Percentiles rank a stretch among this genome's conserved stretches.
Evolutionary conservation across 257 asterid genomes (phyloP).

Genomic region (Ligustrum vulgare): DNA sequence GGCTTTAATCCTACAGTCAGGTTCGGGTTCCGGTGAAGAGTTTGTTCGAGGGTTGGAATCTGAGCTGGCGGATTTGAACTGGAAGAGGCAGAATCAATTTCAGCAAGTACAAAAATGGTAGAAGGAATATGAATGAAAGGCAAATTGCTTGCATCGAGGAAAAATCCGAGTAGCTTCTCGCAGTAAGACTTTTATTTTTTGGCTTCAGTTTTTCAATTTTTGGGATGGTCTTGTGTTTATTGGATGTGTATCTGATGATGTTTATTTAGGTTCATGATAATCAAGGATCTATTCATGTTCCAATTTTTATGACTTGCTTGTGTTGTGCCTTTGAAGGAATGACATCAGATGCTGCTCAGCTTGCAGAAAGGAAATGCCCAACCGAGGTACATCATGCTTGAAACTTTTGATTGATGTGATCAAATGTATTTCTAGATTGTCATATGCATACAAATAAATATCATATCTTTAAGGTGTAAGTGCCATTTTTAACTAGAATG

Average conservation of each 20-base stretch:
- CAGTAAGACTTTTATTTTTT: too few species aligned
- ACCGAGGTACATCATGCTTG: slow-evolving; percentile 59
- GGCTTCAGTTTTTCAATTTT: too few species aligned
- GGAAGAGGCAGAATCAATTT: slow-evolving; percentile 42
- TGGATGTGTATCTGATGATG: slow-evolving; percentile 62
- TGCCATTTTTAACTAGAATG: slow-evolving; percentile 3
- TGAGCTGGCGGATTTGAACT: slow-evolving; percentile 60
- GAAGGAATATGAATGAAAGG: slow-evolving; percentile 32
- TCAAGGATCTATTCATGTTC: slow-evolving; percentile 10
- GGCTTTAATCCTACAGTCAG: slow-evolving; percentile 63
- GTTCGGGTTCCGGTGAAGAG: slow-evolving; percentile 63
- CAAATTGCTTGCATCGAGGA: slow-evolving; percentile 31
- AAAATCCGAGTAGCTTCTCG: slow-evolving; percentile 73
- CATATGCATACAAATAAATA: slow-evolving; percentile 8
- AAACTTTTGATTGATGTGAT: slow-evolving; percentile 18
- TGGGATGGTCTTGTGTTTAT: slow-evolving; percentile 84
- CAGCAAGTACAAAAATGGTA: slow-evolving; percentile 26
- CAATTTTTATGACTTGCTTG: slow-evolving; percentile 29
- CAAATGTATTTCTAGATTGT: slow-evolving; percentile 7
- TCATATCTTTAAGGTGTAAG: not conserved
- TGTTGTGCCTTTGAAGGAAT: slow-evolving; percentile 60
- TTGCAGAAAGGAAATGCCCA: slow-evolving; percentile 87
- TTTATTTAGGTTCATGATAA: slow-evolving; percentile 20
- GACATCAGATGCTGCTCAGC: slow-evolving; percentile 98
- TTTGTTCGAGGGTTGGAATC: slow-evolving; percentile 73